phyloP scores from a whole-genome alignment of 805 yeast genomes.

The Pichia thaimueangensis region DNA sequence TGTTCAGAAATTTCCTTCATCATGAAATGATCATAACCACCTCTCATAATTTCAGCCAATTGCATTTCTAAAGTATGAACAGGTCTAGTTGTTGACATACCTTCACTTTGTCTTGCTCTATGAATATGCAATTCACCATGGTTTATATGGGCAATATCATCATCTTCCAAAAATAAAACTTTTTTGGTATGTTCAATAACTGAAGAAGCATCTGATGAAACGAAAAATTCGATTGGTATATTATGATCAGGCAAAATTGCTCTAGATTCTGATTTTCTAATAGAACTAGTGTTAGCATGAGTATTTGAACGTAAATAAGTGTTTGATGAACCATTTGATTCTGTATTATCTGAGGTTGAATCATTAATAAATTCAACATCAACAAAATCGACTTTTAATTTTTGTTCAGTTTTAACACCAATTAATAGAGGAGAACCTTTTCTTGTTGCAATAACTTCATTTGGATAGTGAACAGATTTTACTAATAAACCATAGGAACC shows the following conservation, averaged over 20 bases:
- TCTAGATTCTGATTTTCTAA: slow-evolving; percentile 58
- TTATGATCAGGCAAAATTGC: slow-evolving; percentile 93
- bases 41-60: slow-evolving; percentile 96
- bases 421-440: slow-evolving; percentile 96
- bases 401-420: slow-evolving; percentile 94
- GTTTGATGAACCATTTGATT: slow-evolving; percentile 25
- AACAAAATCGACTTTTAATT: slow-evolving; percentile 94
- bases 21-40: slow-evolving; percentile 94
- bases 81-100: slow-evolving; percentile 89
- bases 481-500: slow-evolving; percentile 97
- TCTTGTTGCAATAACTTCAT: slow-evolving; percentile 94
- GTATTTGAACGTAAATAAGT: slow-evolving; percentile 13
- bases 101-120: slow-evolving; percentile 83
- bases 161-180: slow-evolving; percentile 93
- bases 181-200: slow-evolving; percentile 95
- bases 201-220: slow-evolving; percentile 96
- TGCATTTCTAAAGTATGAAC: slow-evolving; percentile 97
- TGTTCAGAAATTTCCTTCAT: slow-evolving; percentile 98
- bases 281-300: slow-evolving; percentile 17
- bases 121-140: slow-evolving; percentile 98
- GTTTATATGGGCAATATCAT: slow-evolving; percentile 96
- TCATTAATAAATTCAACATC: slow-evolving; percentile 92
- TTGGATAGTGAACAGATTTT: slow-evolving; percentile 87
- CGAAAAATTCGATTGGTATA: slow-evolving; percentile 87
- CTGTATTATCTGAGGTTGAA: slow-evolving; percentile 25